phyloP scores from a whole-genome alignment of 495 filamentous ascomycete species.

The Echria macrotheca region DNA sequence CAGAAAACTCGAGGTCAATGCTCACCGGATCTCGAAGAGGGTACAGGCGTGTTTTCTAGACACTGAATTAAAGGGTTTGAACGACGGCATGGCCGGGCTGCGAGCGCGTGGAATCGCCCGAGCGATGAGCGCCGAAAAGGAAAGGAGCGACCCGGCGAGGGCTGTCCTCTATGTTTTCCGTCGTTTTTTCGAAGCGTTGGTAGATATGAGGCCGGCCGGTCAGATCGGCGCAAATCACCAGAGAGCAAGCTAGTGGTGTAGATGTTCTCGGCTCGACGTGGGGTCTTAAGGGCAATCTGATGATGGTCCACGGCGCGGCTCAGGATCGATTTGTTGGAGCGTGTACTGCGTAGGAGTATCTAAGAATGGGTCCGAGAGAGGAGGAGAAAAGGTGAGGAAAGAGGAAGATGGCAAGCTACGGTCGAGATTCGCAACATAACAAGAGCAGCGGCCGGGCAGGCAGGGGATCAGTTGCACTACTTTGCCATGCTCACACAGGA shows the following conservation, averaged over 20 bases:
- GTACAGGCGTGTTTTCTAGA: constrained; percentile 37
- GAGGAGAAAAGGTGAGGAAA: constrained; percentile 4
- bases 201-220: too few species aligned
- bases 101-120: not conserved
- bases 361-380: too few species aligned
- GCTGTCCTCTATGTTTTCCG: too few species aligned
- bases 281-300: too few species aligned
- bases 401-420: constrained; percentile 6
- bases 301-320: too few species aligned
- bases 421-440: constrained; percentile 3
- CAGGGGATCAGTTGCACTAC: not conserved
- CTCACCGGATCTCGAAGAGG: constrained; percentile 53
- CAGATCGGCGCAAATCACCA: not conserved
- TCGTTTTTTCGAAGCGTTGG: too few species aligned
- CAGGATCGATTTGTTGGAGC: too few species aligned
- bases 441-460: not conserved
- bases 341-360: too few species aligned
- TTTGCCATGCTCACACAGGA: not conserved
- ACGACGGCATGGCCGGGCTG: constrained; percentile 39
- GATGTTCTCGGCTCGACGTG: too few species aligned
- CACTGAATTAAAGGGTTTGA: constrained; percentile 45
- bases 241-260: too few species aligned
- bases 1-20: not conserved
- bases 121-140: too few species aligned
- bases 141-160: too few species aligned